Conservation (phyloP, 148 eudicot species). For the Bassia scoparia region DNA sequence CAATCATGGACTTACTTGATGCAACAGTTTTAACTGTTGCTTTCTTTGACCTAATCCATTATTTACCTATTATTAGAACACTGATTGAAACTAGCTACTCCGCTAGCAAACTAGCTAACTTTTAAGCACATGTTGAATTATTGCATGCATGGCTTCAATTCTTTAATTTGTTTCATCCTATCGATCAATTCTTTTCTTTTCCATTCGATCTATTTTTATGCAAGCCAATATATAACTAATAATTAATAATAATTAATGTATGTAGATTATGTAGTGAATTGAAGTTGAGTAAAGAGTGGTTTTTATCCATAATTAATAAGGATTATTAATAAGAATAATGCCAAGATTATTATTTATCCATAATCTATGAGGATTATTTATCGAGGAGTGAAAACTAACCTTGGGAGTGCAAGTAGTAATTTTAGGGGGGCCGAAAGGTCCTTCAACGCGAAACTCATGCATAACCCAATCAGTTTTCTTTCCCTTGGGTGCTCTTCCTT, state of each 20-base stretch:
- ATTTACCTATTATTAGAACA: constrained; percentile 5
- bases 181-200: too few relatives aligned
- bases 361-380: too few relatives aligned
- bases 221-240: too few relatives aligned
- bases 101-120: background rate
- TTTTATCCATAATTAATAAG: too few relatives aligned
- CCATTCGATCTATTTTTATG: too few relatives aligned
- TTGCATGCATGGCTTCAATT: too few relatives aligned
- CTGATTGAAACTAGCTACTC: background rate
- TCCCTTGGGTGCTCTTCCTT: constrained; percentile 93
- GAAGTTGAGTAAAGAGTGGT: too few relatives aligned
- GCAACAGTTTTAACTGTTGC: constrained; percentile 22
- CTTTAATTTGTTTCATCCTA: too few relatives aligned
- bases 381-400: constrained; percentile 33
- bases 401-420: constrained; percentile 27
- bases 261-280: too few relatives aligned
- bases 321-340: too few relatives aligned
- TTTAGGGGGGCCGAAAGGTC: constrained; percentile 40
- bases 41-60: constrained; percentile 20
- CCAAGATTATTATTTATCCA: too few relatives aligned
- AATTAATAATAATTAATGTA: too few relatives aligned
- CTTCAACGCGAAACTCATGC: constrained; percentile 89
- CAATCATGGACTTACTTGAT: constrained; percentile 18
- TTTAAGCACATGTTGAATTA: background rate
- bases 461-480: constrained; percentile 85